Percentiles rank a stretch among this genome's conserved stretches.
Conservation (phyloP, 768 basidiomycete genomes). For the Russula sp. region DNA sequence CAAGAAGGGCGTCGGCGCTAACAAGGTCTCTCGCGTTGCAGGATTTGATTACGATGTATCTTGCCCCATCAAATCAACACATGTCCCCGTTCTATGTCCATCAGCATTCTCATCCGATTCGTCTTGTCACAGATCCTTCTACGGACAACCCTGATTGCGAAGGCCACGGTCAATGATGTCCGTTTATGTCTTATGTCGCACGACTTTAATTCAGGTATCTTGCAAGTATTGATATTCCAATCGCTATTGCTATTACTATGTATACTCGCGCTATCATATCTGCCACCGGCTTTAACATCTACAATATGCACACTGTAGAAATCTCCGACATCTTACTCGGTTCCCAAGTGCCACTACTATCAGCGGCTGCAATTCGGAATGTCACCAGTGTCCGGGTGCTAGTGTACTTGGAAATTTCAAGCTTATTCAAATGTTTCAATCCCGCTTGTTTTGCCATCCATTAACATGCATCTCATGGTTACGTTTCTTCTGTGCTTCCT, state of each 20-base stretch:
- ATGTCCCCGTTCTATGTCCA: constrained; percentile 33
- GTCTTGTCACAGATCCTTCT: constrained; percentile 52
- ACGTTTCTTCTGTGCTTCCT: too few species aligned
- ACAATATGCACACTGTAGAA: not conserved
- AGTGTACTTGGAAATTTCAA: too few species aligned
- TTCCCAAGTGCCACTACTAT: not conserved
- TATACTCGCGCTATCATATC: not conserved
- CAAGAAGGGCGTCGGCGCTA: not conserved
- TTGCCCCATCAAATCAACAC: constrained; percentile 37
- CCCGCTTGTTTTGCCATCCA: too few species aligned
- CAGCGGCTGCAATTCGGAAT: not conserved
- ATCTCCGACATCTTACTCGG: not conserved
- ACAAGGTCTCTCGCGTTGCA: constrained; percentile 25
- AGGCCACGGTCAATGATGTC: not conserved
- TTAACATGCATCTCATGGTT: too few species aligned
- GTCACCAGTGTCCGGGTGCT: not conserved
- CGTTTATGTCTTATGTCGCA: not conserved
- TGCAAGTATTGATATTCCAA: not conserved
- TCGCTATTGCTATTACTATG: not conserved
- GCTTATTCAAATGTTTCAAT: too few species aligned
- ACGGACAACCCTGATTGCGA: not conserved
- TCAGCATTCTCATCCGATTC: constrained; percentile 47
- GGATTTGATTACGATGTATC: constrained; percentile 52
- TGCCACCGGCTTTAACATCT: not conserved
- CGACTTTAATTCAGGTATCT: not conserved